Conservation (phyloP, 2,329 filamentous ascomycete species). For the Fusarium dimerum region DNA sequence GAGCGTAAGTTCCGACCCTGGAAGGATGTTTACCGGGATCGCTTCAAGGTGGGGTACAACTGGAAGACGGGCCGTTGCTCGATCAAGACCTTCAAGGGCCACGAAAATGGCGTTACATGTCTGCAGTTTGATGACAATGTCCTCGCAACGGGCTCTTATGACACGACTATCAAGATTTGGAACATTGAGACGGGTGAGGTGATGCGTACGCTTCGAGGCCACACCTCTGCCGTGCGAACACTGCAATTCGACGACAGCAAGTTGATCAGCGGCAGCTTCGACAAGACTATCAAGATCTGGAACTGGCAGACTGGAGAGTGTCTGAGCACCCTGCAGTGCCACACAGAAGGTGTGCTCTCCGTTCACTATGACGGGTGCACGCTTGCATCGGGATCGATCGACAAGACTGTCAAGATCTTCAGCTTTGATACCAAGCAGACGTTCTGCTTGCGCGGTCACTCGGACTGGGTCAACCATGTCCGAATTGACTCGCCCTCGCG, state of each 20-base stretch:
- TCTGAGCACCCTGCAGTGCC: constrained; percentile 76
- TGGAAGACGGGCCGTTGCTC: constrained; percentile 95
- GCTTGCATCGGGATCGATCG: constrained; percentile 85
- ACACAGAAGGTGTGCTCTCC: constrained; percentile 80
- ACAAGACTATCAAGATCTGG: constrained; percentile 89
- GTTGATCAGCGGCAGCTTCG: constrained; percentile 86
- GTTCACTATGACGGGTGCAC: constrained; percentile 85
- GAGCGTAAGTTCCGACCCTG: constrained; percentile 66
- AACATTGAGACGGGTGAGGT: constrained; percentile 86
- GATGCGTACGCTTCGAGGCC: constrained; percentile 80
- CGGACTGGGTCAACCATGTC: constrained; percentile 96
- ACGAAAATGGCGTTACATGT: constrained; percentile 71
- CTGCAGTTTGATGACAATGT: constrained; percentile 78
- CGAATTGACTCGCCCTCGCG: constrained; percentile 79
- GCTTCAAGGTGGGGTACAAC: constrained; percentile 93
- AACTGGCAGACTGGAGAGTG: constrained; percentile 93
- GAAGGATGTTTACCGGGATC: constrained; percentile 97
- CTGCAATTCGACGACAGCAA: constrained; percentile 93
- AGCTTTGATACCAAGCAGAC: constrained; percentile 84
- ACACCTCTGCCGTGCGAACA: constrained; percentile 80
- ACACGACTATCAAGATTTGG: constrained; percentile 95
- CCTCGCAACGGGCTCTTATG: constrained; percentile 92
- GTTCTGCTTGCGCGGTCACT: constrained; percentile 79
- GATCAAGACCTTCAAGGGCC: constrained; percentile 78
- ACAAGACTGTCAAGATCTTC: constrained; percentile 89